Evolutionary conservation across 306 rosid species (phyloP).

Genomic region (Prunus mume): DNA sequence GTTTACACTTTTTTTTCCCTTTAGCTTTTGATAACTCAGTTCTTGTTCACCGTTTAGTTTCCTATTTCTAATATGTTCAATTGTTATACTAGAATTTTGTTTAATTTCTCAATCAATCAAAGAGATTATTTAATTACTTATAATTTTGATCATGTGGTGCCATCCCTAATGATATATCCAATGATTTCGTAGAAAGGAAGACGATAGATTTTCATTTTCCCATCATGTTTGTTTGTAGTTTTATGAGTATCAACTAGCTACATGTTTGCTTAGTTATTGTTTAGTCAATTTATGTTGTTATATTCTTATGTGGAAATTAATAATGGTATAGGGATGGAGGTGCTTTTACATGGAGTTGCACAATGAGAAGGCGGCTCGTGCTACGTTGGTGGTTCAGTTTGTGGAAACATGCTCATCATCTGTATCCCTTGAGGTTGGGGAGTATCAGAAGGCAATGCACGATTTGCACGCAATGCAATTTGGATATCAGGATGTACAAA

Average conservation of each 20-base stretch:
- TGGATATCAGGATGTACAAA: conserved; percentile 65
- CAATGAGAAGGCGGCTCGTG: conserved; percentile 48
- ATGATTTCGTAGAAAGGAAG: background rate
- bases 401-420: conserved; percentile 42
- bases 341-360: conserved; percentile 59
- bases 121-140: background rate
- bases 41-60: background rate
- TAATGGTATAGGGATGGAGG: conserved; percentile 62
- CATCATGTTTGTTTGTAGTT: background rate
- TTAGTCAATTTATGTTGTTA: background rate
- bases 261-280: background rate
- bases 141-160: background rate
- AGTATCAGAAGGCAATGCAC: conserved; percentile 56
- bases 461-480: conserved; percentile 40
- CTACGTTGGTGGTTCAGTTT: conserved; percentile 37
- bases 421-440: conserved; percentile 60
- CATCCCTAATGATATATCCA: background rate
- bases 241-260: background rate
- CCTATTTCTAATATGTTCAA: background rate
- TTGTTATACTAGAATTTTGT: background rate
- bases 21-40: background rate
- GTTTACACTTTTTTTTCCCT: background rate
- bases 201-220: background rate
- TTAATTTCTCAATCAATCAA: background rate
- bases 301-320: background rate